Evolutionary conservation across 192 early-diverging fungal genomes (phyloP).

Genomic region (Podila epicladia): DNA sequence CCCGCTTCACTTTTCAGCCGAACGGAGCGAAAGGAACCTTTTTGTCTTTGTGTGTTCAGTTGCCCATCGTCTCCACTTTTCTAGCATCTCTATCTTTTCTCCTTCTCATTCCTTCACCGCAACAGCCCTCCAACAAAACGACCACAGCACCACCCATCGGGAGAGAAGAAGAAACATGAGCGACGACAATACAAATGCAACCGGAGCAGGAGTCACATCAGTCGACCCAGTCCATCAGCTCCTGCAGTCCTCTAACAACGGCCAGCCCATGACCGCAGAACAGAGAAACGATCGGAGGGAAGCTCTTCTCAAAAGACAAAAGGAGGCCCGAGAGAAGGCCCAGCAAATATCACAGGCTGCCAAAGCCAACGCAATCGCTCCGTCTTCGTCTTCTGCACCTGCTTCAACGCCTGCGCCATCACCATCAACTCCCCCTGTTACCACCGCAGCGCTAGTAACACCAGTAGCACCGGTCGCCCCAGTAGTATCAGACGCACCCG

Average conservation of each 20-base stretch:
- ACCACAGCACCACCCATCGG: neutral
- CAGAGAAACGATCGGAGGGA: slow-evolving; percentile 47
- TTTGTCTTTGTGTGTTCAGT: slow-evolving; percentile 7
- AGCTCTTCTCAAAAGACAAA: slow-evolving; percentile 33
- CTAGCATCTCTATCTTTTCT: neutral
- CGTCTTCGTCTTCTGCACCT: neutral
- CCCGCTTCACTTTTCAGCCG: too few relatives aligned
- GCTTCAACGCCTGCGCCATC: neutral
- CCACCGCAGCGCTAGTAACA: neutral
- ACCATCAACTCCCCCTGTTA: neutral
- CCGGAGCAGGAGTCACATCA: neutral
- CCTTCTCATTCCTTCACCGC: neutral
- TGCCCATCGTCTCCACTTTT: neutral
- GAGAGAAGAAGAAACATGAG: slow-evolving; percentile 11
- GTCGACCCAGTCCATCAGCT: slow-evolving; percentile 35
- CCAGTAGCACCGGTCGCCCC: neutral
- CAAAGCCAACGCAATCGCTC: slow-evolving; percentile 21
- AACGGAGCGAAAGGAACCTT: too few relatives aligned
- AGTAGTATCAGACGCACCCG: slow-evolving; percentile 31
- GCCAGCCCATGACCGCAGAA: slow-evolving; percentile 36
- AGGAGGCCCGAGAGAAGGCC: slow-evolving; percentile 35
- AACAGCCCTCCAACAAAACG: neutral
- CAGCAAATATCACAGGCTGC: slow-evolving; percentile 39
- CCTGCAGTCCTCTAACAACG: slow-evolving; percentile 14
- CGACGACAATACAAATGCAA: slow-evolving; percentile 24